Percentiles rank a stretch among this genome's conserved stretches.
Evolutionary conservation across 192 early-diverging fungal genomes (phyloP).

Genomic region (Coemansia sp.): DNA sequence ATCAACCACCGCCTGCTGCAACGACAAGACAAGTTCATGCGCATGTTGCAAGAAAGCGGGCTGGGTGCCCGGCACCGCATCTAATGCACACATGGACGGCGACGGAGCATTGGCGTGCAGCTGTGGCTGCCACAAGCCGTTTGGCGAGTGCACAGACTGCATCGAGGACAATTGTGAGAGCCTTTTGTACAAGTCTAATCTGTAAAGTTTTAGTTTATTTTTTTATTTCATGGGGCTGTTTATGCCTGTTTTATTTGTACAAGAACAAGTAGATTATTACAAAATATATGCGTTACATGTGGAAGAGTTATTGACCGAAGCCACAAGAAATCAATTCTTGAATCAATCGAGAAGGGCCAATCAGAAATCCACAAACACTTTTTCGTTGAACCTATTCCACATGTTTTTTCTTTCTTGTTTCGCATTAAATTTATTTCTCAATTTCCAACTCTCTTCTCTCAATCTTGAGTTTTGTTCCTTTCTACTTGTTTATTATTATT

Average conservation of each 20-base stretch:
- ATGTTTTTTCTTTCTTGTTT: constrained; percentile 9
- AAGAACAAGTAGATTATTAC: too few relatives aligned
- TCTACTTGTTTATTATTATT: too few relatives aligned
- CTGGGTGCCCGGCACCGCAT: constrained; percentile 33
- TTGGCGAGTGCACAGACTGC: constrained; percentile 56
- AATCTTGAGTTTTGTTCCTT: background rate
- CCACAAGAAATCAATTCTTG: too few relatives aligned
- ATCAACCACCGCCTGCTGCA: background rate
- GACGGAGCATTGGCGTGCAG: constrained; percentile 58
- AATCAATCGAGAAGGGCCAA: too few relatives aligned
- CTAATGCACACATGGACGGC: constrained; percentile 32
- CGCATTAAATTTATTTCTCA: background rate
- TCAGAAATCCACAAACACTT: too few relatives aligned
- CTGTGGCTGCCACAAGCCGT: constrained; percentile 58
- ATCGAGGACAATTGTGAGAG: constrained; percentile 54
- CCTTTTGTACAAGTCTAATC: constrained; percentile 17
- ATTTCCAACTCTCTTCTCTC: background rate
- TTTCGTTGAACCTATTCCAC: background rate
- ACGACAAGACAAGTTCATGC: constrained; percentile 8
- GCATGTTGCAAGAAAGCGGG: constrained; percentile 18
- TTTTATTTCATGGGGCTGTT: too few relatives aligned
- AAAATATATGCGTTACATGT: too few relatives aligned
- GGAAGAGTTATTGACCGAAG: too few relatives aligned
- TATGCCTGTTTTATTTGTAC: too few relatives aligned
- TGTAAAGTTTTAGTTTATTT: background rate